phyloP scores from a whole-genome alignment of 768 basidiomycete genomes.

The Termitomyces sp. region DNA sequence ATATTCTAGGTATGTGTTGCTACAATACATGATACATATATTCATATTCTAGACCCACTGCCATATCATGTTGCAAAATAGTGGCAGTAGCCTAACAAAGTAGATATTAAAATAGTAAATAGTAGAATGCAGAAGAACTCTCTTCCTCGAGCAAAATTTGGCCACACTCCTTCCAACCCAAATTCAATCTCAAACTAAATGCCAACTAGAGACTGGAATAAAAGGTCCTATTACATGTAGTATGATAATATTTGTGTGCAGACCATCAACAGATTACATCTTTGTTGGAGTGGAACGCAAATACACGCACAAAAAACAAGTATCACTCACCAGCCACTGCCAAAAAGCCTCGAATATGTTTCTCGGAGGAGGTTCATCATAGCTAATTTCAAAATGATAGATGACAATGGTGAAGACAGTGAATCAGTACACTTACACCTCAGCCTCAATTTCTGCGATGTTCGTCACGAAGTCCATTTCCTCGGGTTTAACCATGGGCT shows the following conservation, averaged over 20 bases:
- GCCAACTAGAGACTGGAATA: not conserved
- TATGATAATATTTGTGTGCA: not conserved
- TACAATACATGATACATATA: too few relatives aligned
- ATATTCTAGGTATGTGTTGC: too few relatives aligned
- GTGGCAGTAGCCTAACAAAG: too few relatives aligned
- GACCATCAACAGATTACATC: not conserved
- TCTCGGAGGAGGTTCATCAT: slow-evolving; percentile 66
- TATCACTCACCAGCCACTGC: slow-evolving; percentile 64
- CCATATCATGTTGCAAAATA: too few relatives aligned
- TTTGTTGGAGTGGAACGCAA: not conserved
- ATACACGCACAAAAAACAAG: not conserved
- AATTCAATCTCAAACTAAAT: not conserved
- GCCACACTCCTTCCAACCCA: not conserved
- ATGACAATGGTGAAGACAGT: not conserved
- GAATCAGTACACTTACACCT: slow-evolving; percentile 31
- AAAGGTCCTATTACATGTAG: not conserved
- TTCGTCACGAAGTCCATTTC: slow-evolving; percentile 86
- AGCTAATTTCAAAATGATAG: slow-evolving; percentile 22
- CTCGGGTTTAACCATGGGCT: slow-evolving; percentile 35
- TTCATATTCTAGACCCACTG: too few relatives aligned
- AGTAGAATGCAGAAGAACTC: too few relatives aligned
- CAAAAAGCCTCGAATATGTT: slow-evolving; percentile 69
- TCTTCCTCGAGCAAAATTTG: not conserved
- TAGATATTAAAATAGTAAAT: too few relatives aligned
- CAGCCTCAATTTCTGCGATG: slow-evolving; percentile 65